Percentiles rank a stretch among this genome's conserved stretches.
phyloP scores from a whole-genome alignment of 2,329 filamentous ascomycete genomes.

The Cladosporium sp. region DNA sequence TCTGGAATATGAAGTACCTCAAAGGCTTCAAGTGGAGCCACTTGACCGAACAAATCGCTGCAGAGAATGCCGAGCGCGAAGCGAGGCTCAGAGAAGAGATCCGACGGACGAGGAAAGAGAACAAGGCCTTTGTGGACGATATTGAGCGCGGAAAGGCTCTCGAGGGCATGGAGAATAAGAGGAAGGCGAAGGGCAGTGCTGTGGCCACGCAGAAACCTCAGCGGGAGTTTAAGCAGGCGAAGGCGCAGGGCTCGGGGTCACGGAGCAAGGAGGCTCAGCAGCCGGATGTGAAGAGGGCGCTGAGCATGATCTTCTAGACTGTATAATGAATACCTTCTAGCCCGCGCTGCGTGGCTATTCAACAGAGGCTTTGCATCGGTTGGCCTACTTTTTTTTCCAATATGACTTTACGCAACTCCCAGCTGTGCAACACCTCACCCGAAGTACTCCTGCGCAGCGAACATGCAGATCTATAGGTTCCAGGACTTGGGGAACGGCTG shows the following conservation, averaged over 20 bases:
- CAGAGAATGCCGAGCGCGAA: constrained; percentile 75
- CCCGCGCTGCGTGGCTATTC: background rate
- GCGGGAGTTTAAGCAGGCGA: constrained; percentile 62
- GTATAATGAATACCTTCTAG: background rate
- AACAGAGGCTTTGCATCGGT: no score
- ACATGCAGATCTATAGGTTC: no score
- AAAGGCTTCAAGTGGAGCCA: constrained; percentile 77
- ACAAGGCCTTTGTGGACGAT: constrained; percentile 75
- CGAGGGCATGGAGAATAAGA: constrained; percentile 59
- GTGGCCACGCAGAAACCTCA: constrained; percentile 16
- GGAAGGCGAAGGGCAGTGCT: constrained; percentile 53
- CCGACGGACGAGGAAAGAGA: constrained; percentile 69
- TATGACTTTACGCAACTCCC: no score
- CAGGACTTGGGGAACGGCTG: no score
- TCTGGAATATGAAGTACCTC: constrained; percentile 80
- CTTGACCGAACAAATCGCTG: constrained; percentile 70
- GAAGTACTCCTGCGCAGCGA: no score
- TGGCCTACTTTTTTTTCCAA: no score
- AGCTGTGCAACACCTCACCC: no score
- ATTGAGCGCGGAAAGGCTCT: constrained; percentile 77
- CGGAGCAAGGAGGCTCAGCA: constrained; percentile 8
- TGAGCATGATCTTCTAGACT: constrained; percentile 14
- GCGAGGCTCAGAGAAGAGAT: constrained; percentile 76
- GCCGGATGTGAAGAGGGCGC: constrained; percentile 10
- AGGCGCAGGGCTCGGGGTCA: constrained; percentile 15